A percentile compares a stretch with the other conserved stretches of the same genome.
Conservation (phyloP, 768 basidiomycete genomes). For the Gymnopilus junonius region DNA sequence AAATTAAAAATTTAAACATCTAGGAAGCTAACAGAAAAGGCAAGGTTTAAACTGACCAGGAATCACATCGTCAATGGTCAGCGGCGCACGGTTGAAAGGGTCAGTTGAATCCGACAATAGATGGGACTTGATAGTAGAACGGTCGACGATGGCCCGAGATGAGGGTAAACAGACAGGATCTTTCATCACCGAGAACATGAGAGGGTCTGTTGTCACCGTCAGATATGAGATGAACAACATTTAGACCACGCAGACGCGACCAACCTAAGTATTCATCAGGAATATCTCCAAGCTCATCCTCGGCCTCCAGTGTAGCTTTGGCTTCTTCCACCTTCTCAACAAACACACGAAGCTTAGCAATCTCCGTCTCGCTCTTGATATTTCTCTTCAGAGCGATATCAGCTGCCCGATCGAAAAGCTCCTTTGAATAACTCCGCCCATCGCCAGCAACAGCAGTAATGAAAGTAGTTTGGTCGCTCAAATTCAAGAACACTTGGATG, state of each 20-base stretch:
- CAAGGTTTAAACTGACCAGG: conserved; percentile 54
- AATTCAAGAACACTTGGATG: conserved; percentile 87
- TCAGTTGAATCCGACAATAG: conserved; percentile 90
- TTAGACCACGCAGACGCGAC: conserved; percentile 23
- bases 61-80: conserved; percentile 78
- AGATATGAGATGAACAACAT: conserved; percentile 11
- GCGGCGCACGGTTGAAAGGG: conserved; percentile 92
- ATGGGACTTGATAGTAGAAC: conserved; percentile 93
- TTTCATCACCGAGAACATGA: conserved; percentile 92
- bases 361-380: conserved; percentile 80
- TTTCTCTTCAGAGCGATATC: conserved; percentile 60
- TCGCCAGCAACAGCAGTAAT: conserved; percentile 90
- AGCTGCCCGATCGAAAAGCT: conserved; percentile 81
- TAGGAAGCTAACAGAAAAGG: not conserved
- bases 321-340: conserved; percentile 84
- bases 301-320: conserved; percentile 79
- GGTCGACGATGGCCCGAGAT: conserved; percentile 79
- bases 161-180: conserved; percentile 93
- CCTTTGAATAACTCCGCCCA: conserved; percentile 87
- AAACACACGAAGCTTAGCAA: conserved; percentile 71
- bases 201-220: conserved; percentile 60
- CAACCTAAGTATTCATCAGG: conserved; percentile 95
- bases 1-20: conserved; percentile 8
- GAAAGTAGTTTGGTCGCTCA: conserved; percentile 81
- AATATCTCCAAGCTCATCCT: conserved; percentile 90